A percentile compares a stretch with the other conserved stretches of the same genome.
Evolutionary conservation across 345 rosid species (phyloP).

Genomic region (Brassica juncea): DNA sequence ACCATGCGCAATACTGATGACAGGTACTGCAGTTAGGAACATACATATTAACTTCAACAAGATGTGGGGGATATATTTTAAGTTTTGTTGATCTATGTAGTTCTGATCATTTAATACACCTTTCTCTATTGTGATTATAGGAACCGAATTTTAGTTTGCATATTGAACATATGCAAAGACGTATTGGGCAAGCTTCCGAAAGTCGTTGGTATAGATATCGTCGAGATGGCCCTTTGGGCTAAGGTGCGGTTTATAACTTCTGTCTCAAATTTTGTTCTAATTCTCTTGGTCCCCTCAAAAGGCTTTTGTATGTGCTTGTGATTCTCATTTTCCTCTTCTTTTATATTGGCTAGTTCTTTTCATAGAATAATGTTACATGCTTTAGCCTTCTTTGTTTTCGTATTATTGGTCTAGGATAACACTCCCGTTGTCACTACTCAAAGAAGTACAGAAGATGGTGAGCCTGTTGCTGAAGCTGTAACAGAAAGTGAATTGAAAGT

Average conservation of each 20-base stretch:
- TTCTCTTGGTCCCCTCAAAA: conserved; percentile 1
- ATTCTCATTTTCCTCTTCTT: conserved; percentile 12
- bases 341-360: neutral
- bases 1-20: conserved; percentile 97
- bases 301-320: conserved; percentile 16
- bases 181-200: conserved; percentile 77
- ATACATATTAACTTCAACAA: neutral
- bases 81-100: neutral
- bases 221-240: conserved; percentile 98
- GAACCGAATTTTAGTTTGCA: conserved; percentile 73
- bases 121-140: conserved; percentile 42
- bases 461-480: conserved; percentile 61
- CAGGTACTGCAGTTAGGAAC: conserved; percentile 51
- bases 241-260: conserved; percentile 57
- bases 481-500: conserved; percentile 79
- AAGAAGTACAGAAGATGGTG: conserved; percentile 64
- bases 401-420: conserved; percentile 64
- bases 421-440: conserved; percentile 68
- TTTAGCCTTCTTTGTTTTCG: conserved; percentile 24
- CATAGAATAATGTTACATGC: neutral
- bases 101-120: conserved; percentile 8
- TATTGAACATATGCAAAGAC: conserved; percentile 78
- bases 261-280: conserved; percentile 15
- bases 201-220: conserved; percentile 88
- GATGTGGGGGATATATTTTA: neutral